phyloP scores from a whole-genome alignment of 129 eudicot genomes.

The Apium graveolens region DNA sequence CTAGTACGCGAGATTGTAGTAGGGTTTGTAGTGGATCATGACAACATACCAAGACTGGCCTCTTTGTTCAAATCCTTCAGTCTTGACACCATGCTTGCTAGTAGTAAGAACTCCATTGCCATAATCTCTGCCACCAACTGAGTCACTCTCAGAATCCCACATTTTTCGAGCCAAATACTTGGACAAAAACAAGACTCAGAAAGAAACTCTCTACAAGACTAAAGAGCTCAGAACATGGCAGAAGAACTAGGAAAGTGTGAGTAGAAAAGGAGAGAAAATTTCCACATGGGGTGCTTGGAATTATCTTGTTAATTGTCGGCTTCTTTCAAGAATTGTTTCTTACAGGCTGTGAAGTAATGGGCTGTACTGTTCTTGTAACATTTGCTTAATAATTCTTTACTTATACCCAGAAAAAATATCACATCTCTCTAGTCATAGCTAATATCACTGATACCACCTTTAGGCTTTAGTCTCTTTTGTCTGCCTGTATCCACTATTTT shows the following conservation, averaged over 20 bases:
- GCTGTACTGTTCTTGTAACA: conserved; percentile 15
- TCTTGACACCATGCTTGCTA: conserved; percentile 40
- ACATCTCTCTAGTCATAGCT: background rate
- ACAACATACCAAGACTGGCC: conserved; percentile 73
- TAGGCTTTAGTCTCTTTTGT: background rate
- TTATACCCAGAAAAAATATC: background rate
- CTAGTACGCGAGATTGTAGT: background rate
- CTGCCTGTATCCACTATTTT: background rate
- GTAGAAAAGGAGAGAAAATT: conserved; percentile 8
- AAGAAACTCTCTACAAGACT: conserved; percentile 10
- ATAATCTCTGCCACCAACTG: conserved; percentile 42
- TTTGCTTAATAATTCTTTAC: conserved; percentile 3
- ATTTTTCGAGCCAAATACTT: conserved; percentile 17
- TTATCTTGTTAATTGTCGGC: conserved; percentile 31
- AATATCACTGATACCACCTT: background rate
- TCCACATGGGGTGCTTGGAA: conserved; percentile 59
- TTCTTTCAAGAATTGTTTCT: conserved; percentile 11
- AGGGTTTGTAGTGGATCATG: background rate
- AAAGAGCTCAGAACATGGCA: background rate
- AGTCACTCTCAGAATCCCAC: conserved; percentile 87
- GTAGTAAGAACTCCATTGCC: conserved; percentile 44
- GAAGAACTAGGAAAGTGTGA: conserved; percentile 1
- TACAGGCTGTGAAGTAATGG: conserved; percentile 62
- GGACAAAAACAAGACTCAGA: background rate
- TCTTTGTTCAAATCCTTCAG: conserved; percentile 71